Base-by-base conservation (phyloP, 164 flowering plant species). In the Dillenia turbinata region DNA sequence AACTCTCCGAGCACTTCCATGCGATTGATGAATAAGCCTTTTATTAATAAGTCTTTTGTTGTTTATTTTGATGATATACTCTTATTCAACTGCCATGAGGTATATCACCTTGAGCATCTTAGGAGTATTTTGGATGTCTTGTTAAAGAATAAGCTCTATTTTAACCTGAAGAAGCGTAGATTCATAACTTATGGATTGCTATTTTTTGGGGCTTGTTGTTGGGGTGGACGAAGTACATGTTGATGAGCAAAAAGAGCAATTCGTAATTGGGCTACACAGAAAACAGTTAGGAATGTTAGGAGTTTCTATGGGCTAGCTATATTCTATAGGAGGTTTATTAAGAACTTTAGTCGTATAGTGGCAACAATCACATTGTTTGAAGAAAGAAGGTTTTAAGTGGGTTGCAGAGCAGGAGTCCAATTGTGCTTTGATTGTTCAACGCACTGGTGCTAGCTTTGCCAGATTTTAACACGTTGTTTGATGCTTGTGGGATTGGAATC, bases 171-270 rank as follows among this genome's bases (percentile, higher is more conserved):
- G 14, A 54, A 54, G 26, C 9, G 2, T 17, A 19, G 10, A 5
- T 54, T 54, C 26, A 8, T 19, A 6, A 9, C 19, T 43, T 12
- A 17, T 19, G 9, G 16, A 54, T 12, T 9, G 19, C 9, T 10
- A 19, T 6, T 54, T 54, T 54, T 17, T 54, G 26, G 57, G 57
- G 6, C 9, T 19, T 16, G 16, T 54, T 6, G 14, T 54, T 16
- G 9, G 43, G 12, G 19, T 10, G 10, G 43, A 54, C 0, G 57
- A 43, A 16, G 26, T 54, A 19, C 57, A 26, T 9, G 14, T 22
- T 9, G 57, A 54, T 54, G 44, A 54, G 12, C 1, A 19, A 14
- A 54, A 54, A 26, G 57, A 54, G 57, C 57, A 19, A 54, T 54
- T 26, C 8, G 9, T 10, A 16, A 19, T 9, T 54, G 57, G 57